phyloP scores from a whole-genome alignment of 2,329 filamentous ascomycete genomes.

The Tolypocladium tropicale region DNA sequence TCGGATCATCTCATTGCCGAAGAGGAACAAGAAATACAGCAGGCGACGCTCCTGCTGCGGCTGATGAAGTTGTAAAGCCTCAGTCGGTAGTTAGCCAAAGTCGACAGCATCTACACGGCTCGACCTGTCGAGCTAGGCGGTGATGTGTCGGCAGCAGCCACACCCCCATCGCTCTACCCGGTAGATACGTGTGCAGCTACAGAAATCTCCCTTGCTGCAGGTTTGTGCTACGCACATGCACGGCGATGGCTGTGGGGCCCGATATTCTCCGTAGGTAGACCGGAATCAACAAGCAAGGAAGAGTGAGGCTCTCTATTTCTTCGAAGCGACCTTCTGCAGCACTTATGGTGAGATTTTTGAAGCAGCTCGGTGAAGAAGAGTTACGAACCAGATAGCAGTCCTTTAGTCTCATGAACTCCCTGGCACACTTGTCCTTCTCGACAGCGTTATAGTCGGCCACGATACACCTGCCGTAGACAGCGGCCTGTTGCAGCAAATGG shows the following conservation, averaged over 20 bases:
- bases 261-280: slow-evolving; percentile 1
- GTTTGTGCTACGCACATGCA: background rate
- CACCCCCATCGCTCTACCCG: background rate
- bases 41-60: slow-evolving; percentile 68
- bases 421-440: slow-evolving; percentile 79
- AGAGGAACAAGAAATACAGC: slow-evolving; percentile 79
- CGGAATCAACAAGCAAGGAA: background rate
- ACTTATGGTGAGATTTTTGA: background rate
- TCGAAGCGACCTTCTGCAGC: slow-evolving; percentile 14
- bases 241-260: background rate
- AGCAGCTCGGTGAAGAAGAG: background rate
- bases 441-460: slow-evolving; percentile 82
- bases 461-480: slow-evolving; percentile 85
- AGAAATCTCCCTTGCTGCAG: background rate
- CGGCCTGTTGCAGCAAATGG: slow-evolving; percentile 44
- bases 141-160: background rate
- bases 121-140: background rate
- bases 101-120: background rate
- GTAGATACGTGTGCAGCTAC: background rate
- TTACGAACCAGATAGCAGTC: slow-evolving; percentile 71
- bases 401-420: slow-evolving; percentile 77
- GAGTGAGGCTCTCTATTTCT: slow-evolving; percentile 7
- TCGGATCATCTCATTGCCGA: slow-evolving; percentile 51
- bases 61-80: slow-evolving; percentile 56
- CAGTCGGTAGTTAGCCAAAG: background rate